Percentiles rank a stretch among this genome's conserved stretches.
Conservation (phyloP, 1,139 yeast genomes). For the Geotrichum reessii region DNA sequence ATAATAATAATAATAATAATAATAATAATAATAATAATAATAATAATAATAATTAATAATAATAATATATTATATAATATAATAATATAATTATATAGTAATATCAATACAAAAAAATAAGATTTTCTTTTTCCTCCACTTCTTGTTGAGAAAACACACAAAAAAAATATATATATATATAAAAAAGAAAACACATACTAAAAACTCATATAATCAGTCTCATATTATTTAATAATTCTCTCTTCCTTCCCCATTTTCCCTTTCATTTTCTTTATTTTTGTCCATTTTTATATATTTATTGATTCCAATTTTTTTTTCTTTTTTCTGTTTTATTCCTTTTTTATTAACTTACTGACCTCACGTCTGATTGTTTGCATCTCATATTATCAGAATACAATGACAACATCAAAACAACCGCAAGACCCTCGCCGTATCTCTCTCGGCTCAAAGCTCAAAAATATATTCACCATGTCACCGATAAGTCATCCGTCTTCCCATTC, state of each 20-base stretch:
- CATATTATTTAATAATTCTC: background rate
- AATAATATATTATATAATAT: too few species aligned
- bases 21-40: too few species aligned
- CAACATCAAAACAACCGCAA: conserved; percentile 1
- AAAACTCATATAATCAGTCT: background rate
- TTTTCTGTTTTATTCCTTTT: background rate
- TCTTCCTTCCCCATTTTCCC: too few species aligned
- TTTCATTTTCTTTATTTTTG: background rate
- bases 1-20: too few species aligned
- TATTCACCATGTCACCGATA: conserved; percentile 17
- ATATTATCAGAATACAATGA: background rate
- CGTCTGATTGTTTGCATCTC: background rate
- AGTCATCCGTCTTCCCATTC: background rate
- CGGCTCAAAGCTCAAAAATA: conserved; percentile 26
- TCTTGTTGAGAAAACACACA: background rate
- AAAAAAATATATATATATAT: too few species aligned
- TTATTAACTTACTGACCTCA: too few species aligned
- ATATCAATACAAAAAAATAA: too few species aligned
- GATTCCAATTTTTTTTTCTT: background rate
- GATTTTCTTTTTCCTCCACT: background rate
- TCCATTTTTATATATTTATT: background rate
- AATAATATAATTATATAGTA: too few species aligned
- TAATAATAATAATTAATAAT: too few species aligned
- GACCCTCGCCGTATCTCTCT: conserved; percentile 14
- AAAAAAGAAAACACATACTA: too few species aligned